phyloP scores from a whole-genome alignment of 345 rosid species.

The Litchi chinensis region DNA sequence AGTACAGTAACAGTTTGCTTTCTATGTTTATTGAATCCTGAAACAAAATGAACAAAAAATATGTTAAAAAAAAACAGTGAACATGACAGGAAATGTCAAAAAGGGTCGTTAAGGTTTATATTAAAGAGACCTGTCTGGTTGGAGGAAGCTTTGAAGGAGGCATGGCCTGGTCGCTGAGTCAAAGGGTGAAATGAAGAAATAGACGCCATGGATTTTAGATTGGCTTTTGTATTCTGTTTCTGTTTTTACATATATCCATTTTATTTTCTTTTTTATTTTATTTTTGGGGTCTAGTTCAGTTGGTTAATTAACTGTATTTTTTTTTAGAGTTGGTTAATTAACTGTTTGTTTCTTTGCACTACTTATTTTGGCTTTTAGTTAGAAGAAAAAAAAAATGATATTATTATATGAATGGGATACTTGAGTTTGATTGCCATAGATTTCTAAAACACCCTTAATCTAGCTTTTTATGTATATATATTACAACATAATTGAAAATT shows the following conservation, averaged over 20 bases:
- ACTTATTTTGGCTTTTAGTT: too few relatives aligned
- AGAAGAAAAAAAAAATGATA: too few relatives aligned
- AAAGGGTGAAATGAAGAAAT: slow-evolving; percentile 42
- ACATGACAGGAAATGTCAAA: neutral
- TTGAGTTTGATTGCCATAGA: too few relatives aligned
- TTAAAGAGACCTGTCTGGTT: slow-evolving; percentile 18
- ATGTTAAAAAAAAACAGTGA: neutral
- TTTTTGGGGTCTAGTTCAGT: neutral
- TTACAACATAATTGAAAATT: too few relatives aligned
- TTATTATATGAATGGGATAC: too few relatives aligned
- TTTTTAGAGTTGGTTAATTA: neutral
- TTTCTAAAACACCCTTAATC: too few relatives aligned
- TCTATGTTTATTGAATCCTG: slow-evolving; percentile 27
- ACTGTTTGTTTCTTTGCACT: too few relatives aligned
- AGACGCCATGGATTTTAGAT: slow-evolving; percentile 54
- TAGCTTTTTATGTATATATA: too few relatives aligned
- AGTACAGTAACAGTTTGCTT: slow-evolving; percentile 17
- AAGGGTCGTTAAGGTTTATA: neutral
- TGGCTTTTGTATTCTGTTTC: slow-evolving; percentile 10
- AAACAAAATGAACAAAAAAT: neutral
- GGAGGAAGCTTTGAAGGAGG: slow-evolving; percentile 30
- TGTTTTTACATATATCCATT: slow-evolving; percentile 5
- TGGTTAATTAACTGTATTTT: neutral
- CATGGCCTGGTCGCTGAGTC: slow-evolving; percentile 23
- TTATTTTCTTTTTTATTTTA: neutral